Evolutionary conservation across 2,329 filamentous ascomycete species (phyloP).

Genomic region (Penicillium occitanis): DNA sequence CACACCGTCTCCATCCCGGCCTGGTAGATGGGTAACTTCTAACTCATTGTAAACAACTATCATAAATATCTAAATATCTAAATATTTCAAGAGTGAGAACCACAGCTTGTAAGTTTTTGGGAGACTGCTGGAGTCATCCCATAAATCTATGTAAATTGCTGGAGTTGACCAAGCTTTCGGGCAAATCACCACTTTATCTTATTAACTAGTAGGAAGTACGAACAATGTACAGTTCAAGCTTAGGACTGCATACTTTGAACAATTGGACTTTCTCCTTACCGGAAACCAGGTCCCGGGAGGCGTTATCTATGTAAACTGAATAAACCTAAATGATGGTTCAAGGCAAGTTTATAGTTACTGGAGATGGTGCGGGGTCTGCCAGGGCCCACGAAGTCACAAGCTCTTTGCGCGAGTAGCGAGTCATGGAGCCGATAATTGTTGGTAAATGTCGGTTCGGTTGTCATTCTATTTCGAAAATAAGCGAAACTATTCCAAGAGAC

Average conservation of each 20-base stretch:
- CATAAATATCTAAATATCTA: not conserved
- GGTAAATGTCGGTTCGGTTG: not conserved
- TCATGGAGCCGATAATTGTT: not conserved
- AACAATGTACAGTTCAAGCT: not conserved
- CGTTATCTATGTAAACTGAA: not conserved
- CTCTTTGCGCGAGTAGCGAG: not conserved
- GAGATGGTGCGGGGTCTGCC: not conserved
- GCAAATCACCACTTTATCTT: not conserved
- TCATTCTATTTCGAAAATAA: not conserved
- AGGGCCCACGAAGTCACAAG: not conserved
- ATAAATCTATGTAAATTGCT: not conserved
- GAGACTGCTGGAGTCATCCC: not conserved
- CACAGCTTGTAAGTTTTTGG: not conserved
- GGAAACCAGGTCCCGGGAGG: not conserved
- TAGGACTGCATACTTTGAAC: not conserved
- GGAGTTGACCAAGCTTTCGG: not conserved
- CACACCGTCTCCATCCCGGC: not conserved
- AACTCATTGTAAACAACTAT: not conserved
- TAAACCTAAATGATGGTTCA: not conserved
- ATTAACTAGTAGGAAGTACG: not conserved
- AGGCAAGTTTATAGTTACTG: not conserved
- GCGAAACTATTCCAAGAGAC: not conserved
- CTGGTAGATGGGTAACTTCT: too few species aligned
- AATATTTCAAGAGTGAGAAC: not conserved
- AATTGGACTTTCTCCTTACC: not conserved